A percentile compares a stretch with the other conserved stretches of the same genome.
Conservation (phyloP, 1,139 yeast species). For the Petasospora fabianii region DNA sequence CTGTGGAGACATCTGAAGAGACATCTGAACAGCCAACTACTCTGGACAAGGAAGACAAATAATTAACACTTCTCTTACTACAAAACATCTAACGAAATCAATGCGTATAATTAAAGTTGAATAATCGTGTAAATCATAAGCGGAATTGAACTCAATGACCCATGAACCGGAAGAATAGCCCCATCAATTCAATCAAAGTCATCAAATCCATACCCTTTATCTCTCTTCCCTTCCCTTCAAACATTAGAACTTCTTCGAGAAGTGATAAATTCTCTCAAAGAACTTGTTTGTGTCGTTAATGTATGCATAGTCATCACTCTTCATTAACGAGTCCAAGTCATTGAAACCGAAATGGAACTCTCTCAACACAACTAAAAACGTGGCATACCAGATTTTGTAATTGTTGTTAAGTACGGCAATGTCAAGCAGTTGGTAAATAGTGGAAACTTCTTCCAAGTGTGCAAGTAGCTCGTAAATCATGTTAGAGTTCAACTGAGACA, state of each 20-base stretch:
- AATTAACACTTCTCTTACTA: too few relatives aligned
- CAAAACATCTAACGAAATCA: too few relatives aligned
- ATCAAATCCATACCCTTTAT: too few relatives aligned
- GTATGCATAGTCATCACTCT: slow-evolving; percentile 12
- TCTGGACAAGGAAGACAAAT: too few relatives aligned
- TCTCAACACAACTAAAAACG: slow-evolving; percentile 36
- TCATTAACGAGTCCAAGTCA: slow-evolving; percentile 32
- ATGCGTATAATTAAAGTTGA: too few relatives aligned
- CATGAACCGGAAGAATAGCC: too few relatives aligned
- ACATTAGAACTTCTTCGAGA: slow-evolving; percentile 31
- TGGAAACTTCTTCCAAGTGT: slow-evolving; percentile 9
- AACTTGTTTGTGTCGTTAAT: slow-evolving; percentile 31
- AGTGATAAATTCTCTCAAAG: slow-evolving; percentile 31
- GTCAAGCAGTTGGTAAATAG: slow-evolving; percentile 24
- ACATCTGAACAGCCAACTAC: neutral
- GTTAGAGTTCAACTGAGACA: slow-evolving; percentile 27
- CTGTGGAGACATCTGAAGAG: neutral
- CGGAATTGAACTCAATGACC: too few relatives aligned
- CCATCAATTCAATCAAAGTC: too few relatives aligned
- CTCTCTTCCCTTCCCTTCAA: too few relatives aligned
- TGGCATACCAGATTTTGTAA: slow-evolving; percentile 36
- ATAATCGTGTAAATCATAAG: too few relatives aligned
- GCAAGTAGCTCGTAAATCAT: slow-evolving; percentile 14
- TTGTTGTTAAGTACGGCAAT: slow-evolving; percentile 27
- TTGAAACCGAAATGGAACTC: slow-evolving; percentile 50